Base-by-base conservation (phyloP, 306 rosid species). In the Vicia faba region DNA sequence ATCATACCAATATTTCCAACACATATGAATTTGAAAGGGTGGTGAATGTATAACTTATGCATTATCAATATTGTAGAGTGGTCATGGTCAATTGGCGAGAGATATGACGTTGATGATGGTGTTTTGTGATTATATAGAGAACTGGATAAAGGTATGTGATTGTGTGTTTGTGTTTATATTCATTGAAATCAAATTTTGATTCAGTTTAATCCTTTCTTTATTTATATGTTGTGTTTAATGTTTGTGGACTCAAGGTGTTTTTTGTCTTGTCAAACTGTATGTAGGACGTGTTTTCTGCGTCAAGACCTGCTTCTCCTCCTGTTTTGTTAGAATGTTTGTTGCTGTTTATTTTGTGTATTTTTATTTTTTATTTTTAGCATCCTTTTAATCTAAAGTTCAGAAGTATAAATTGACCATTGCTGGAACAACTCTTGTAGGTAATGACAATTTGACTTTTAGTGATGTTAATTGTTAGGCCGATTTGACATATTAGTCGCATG, bases 51-150 rank as follows among this genome's bases (percentile, higher is more conserved):
- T n/a, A n/a, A n/a, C n/a, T n/a, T n/a, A n/a, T n/a, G n/a, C n/a
- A n/a, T n/a, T n/a, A n/a, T n/a, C n/a, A n/a, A n/a, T n/a, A n/a
- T 20, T 20, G 23, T 84, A 95, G 99, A 95, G 84, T 78, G 99
- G 99, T 9, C 95, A 95, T 88, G 87, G 97, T 39, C 82, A 85
- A 88, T 81, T 95, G 91, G 99, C 99, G 5, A 81, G 99, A 68
- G 96, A 95, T 81, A 87, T 95, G 87, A 95, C 97, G 49, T 78
- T 95, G 67, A 71, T 95, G 91, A 90, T 95, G 85, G 99, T 96
- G 51, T 85, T 86, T 72, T 95, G 96, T 77, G 99, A 95, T 85
- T 95, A 85, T 78, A 1, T 70, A 7, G 99, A 97, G 16, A 90
- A 95, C 76, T 83, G 85, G 68, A 74, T 90, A 61, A 95, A 95